Evolutionary conservation across 768 basidiomycete genomes (phyloP).

Genomic region (Boletus subcaerulescens): DNA sequence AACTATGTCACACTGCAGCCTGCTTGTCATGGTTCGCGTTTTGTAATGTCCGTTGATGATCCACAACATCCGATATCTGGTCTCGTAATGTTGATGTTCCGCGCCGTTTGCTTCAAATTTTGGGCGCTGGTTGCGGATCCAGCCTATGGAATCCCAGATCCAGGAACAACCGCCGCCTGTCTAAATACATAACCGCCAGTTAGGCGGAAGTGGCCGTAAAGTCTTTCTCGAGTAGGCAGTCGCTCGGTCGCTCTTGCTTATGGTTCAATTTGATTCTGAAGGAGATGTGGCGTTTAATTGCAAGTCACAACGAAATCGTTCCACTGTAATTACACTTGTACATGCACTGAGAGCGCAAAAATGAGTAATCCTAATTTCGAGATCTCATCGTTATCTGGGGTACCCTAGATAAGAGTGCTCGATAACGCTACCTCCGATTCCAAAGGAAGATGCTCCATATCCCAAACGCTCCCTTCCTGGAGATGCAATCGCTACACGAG

Average conservation of each 20-base stretch:
- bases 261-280: constrained; percentile 13
- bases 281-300: constrained; percentile 27
- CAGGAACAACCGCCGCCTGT: constrained; percentile 1
- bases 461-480: constrained; percentile 59
- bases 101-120: background rate
- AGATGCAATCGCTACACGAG: constrained; percentile 48
- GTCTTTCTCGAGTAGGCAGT: constrained; percentile 1
- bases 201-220: background rate
- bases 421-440: constrained; percentile 8
- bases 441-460: constrained; percentile 10
- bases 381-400: background rate
- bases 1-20: constrained; percentile 19
- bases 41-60: constrained; percentile 29
- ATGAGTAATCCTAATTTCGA: background rate
- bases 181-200: background rate
- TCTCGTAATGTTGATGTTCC: constrained; percentile 13
- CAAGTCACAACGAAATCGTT: background rate
- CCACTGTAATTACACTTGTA: background rate
- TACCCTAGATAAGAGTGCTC: background rate
- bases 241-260: background rate
- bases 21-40: constrained; percentile 8
- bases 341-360: background rate
- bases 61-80: constrained; percentile 13
- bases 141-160: background rate
- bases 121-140: background rate